phyloP scores from a whole-genome alignment of 73 alveolate species.

The Urostyla sp. region DNA sequence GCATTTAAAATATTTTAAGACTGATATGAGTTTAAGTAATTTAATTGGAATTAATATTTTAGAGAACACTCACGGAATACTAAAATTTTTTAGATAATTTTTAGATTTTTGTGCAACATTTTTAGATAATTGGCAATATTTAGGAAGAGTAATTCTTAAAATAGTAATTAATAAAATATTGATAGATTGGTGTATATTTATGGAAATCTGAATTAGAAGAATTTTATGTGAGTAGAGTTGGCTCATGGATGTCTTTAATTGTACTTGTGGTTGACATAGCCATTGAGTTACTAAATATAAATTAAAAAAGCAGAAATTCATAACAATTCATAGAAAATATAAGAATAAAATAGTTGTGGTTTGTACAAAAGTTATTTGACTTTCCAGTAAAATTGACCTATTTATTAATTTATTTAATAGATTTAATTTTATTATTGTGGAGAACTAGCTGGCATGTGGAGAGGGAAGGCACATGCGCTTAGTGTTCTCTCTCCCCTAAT shows the following conservation, averaged over 20 bases:
- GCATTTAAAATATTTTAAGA: background rate
- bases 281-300: background rate
- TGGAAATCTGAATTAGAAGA: constrained; percentile 7
- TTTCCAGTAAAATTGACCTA: background rate
- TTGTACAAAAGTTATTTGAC: constrained; percentile 8
- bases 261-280: constrained; percentile 1
- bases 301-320: background rate
- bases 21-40: background rate
- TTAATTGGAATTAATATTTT: background rate
- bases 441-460: background rate
- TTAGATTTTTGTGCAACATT: constrained; percentile 7
- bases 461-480: constrained; percentile 35
- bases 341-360: constrained; percentile 14
- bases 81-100: background rate
- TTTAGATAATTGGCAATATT: constrained; percentile 8
- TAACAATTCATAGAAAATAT: background rate
- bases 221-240: background rate
- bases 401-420: background rate
- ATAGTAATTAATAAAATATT: background rate
- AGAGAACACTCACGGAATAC: background rate
- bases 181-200: constrained; percentile 22
- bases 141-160: constrained; percentile 11
- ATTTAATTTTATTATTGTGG: constrained; percentile 15
- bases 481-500: constrained; percentile 15
- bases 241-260: background rate